These are phyloP conservation scores for Pachysolen tannophilus DNA, from an alignment of 805 yeast genomes.

Conservation along the genomic window DNA sequence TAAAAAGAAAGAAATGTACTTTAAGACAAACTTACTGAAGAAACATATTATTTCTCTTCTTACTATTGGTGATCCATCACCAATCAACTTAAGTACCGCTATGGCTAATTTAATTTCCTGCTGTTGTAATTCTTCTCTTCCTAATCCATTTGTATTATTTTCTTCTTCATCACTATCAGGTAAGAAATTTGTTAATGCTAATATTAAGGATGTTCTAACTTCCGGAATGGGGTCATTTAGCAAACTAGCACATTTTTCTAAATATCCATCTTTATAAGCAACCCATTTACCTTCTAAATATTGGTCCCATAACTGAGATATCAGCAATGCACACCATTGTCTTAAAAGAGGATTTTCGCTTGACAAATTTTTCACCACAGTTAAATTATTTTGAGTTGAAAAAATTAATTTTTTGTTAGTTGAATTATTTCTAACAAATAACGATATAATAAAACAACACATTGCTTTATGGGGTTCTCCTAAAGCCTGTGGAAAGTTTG, in stretches of 20 bases:
- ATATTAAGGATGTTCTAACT: constrained; percentile 76
- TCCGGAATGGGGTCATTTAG: constrained; percentile 91
- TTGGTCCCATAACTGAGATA: constrained; percentile 68
- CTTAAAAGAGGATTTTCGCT: constrained; percentile 81
- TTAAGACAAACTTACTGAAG: constrained; percentile 64
- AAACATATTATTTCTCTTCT: constrained; percentile 77
- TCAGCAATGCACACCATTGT: constrained; percentile 83
- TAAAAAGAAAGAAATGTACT: constrained; percentile 65
- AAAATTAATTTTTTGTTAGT: constrained; percentile 77
- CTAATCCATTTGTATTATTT: constrained; percentile 15
- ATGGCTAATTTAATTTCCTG: constrained; percentile 68
- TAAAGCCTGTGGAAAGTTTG: constrained; percentile 17
- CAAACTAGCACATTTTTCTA: constrained; percentile 46
- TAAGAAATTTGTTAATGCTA: constrained; percentile 64
- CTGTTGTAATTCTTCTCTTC: constrained; percentile 40
- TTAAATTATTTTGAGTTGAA: constrained; percentile 61
- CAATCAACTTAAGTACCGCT: constrained; percentile 56
- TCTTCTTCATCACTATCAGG: constrained; percentile 35
- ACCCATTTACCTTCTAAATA: constrained; percentile 71
- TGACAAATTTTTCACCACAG: constrained; percentile 55
- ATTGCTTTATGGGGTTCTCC: constrained; percentile 85
- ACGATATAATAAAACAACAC: constrained; percentile 84
- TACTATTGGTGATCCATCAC: constrained; percentile 87
- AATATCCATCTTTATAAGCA: constrained; percentile 54
- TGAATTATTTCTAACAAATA: constrained; percentile 74